Evolutionary conservation across 345 rosid genomes (phyloP).

Genomic region (Bruguiera gymnorhiza): DNA sequence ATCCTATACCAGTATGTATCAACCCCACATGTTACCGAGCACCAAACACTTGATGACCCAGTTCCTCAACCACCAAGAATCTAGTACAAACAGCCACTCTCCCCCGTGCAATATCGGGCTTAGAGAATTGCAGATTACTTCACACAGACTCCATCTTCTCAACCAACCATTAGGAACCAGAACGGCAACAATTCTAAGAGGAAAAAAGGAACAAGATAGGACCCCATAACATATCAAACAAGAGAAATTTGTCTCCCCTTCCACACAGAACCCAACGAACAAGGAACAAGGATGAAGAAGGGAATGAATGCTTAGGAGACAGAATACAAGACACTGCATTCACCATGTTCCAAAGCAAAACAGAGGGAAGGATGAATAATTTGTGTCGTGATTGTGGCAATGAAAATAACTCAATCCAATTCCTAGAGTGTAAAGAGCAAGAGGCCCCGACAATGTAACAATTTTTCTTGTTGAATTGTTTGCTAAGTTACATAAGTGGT

Average conservation of each 20-base stretch:
- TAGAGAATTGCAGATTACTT: constrained; percentile 11
- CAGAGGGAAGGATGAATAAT: no score
- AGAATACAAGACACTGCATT: no score
- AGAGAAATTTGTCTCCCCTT: neutral
- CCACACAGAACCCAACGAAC: no score
- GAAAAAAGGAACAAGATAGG: neutral
- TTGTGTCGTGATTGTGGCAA: no score
- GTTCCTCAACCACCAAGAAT: constrained; percentile 31
- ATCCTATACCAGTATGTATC: constrained; percentile 30
- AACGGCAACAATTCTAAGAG: neutral
- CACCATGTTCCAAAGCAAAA: no score
- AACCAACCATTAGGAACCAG: constrained; percentile 15
- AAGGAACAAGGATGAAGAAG: no score
- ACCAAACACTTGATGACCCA: constrained; percentile 23
- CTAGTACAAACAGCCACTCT: constrained; percentile 26
- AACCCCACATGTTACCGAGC: constrained; percentile 17
- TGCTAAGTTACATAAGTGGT: no score
- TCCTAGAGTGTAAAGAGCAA: no score
- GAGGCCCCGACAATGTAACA: no score
- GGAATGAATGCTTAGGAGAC: no score
- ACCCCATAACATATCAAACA: neutral
- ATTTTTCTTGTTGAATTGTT: no score
- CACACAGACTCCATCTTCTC: constrained; percentile 23
- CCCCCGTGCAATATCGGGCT: constrained; percentile 16
- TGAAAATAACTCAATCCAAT: no score